These are phyloP conservation scores for Termitomyces sp. DNA, from an alignment of 768 basidiomycete genomes.

Conservation along the genomic window DNA sequence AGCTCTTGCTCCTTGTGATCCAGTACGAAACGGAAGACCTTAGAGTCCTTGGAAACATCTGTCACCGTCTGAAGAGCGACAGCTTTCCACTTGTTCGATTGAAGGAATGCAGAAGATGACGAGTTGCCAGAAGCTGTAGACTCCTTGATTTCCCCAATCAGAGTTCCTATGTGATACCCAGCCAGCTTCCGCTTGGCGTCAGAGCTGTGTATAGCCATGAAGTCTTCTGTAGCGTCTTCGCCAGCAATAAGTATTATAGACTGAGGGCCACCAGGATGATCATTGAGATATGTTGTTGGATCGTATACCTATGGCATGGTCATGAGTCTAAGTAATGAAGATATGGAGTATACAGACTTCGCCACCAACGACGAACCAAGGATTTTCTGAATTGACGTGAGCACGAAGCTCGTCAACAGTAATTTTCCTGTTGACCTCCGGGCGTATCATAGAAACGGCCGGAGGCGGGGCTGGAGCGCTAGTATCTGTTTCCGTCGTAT, in stretches of 20 bases:
- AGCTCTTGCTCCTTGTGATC: constrained; percentile 38
- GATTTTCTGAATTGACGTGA: not conserved
- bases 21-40: constrained; percentile 50
- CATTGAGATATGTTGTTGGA: constrained; percentile 46
- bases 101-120: constrained; percentile 32
- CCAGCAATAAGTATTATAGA: constrained; percentile 57
- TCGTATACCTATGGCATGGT: constrained; percentile 41
- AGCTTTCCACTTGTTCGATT: constrained; percentile 47
- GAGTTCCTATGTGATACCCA: constrained; percentile 29
- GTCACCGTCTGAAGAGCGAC: constrained; percentile 36
- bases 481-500: not conserved
- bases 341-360: not conserved
- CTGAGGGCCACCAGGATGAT: constrained; percentile 59
- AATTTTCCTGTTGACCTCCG: constrained; percentile 36
- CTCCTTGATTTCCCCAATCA: constrained; percentile 6
- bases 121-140: constrained; percentile 14
- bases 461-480: constrained; percentile 22
- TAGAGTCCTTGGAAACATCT: constrained; percentile 46
- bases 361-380: constrained; percentile 6
- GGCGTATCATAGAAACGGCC: constrained; percentile 39
- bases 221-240: constrained; percentile 63
- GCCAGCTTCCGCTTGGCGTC: constrained; percentile 46
- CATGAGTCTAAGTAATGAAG: not conserved
- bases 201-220: constrained; percentile 60
- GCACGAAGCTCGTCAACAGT: not conserved